phyloP scores from a whole-genome alignment of 495 filamentous ascomycete species.

The Lasiosphaeria hispida region DNA sequence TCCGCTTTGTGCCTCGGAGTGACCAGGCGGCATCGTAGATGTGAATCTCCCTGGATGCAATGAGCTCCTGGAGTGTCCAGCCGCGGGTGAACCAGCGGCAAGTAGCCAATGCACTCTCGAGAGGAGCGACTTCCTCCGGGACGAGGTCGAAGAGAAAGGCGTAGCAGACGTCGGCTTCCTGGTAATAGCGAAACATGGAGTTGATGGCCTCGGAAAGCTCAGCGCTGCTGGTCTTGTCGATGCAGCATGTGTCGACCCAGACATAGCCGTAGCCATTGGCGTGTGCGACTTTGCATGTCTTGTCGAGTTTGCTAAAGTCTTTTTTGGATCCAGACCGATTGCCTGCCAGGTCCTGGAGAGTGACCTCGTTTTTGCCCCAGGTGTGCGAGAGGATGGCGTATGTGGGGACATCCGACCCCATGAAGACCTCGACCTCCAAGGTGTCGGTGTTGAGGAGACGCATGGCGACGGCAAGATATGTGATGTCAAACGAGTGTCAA shows the following conservation, averaged over 20 bases:
- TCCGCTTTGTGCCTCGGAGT: conserved; percentile 11
- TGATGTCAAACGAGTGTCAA: too few species aligned
- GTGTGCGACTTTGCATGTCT: too few species aligned
- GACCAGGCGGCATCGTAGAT: conserved; percentile 36
- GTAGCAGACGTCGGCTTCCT: conserved; percentile 18
- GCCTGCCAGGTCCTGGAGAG: too few species aligned
- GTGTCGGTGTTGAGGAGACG: too few species aligned
- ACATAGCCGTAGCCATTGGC: too few species aligned
- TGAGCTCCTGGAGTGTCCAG: conserved; percentile 44
- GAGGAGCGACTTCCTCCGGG: not conserved
- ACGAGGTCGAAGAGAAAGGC: conserved; percentile 23
- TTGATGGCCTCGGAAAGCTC: conserved; percentile 12
- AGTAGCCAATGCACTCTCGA: not conserved
- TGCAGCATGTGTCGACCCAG: conserved; percentile 1
- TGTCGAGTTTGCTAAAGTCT: too few species aligned
- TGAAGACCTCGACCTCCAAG: too few species aligned
- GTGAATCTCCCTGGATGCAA: conserved; percentile 30
- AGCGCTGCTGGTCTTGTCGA: conserved; percentile 10
- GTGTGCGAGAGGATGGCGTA: too few species aligned
- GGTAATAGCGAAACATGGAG: conserved; percentile 13
- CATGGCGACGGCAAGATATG: too few species aligned
- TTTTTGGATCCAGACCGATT: too few species aligned
- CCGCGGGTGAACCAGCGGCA: conserved; percentile 40
- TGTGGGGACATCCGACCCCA: too few species aligned
- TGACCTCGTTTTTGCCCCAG: too few species aligned